Conservation (phyloP, 2,329 filamentous ascomycete genomes). For the Colletotrichum tropicale region DNA sequence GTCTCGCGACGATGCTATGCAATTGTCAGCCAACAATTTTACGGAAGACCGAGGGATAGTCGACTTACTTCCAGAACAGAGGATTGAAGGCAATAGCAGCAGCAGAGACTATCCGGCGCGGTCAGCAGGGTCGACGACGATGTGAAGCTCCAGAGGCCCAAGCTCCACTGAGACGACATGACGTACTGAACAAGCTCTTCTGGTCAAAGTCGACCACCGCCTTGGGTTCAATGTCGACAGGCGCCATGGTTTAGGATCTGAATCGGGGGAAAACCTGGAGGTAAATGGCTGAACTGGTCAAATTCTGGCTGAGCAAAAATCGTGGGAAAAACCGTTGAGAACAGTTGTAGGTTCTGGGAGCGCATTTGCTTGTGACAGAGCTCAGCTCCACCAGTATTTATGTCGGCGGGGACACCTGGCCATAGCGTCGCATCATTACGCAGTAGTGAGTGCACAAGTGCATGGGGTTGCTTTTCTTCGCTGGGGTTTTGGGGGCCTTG, state of each 20-base stretch:
- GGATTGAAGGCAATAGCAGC: constrained; percentile 91
- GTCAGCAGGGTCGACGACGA: neutral
- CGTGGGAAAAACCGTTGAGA: constrained; percentile 9
- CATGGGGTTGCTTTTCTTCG: neutral
- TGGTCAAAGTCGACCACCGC: constrained; percentile 69
- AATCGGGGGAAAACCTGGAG: neutral
- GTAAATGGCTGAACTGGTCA: neutral
- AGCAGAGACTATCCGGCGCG: constrained; percentile 69
- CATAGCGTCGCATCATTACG: constrained; percentile 20
- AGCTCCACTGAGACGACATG: constrained; percentile 11
- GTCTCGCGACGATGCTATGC: constrained; percentile 77
- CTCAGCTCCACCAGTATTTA: constrained; percentile 15
- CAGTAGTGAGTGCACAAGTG: neutral
- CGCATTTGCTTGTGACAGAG: constrained; percentile 15
- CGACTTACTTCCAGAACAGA: constrained; percentile 98
- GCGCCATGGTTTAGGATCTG: constrained; percentile 37
- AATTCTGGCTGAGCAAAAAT: neutral
- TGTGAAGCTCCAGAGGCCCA: neutral
- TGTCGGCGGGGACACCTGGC: constrained; percentile 14
- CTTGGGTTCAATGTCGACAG: constrained; percentile 35
- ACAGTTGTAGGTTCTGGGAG: neutral
- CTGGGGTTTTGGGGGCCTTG: neutral
- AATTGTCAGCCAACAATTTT: constrained; percentile 35
- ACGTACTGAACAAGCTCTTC: constrained; percentile 69
- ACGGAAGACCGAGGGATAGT: neutral